Evolutionary conservation across 805 yeast species (phyloP), one percentile per base, ranked within the genome.

Genomic region (Sungouiozyma intestinalis): DNA sequence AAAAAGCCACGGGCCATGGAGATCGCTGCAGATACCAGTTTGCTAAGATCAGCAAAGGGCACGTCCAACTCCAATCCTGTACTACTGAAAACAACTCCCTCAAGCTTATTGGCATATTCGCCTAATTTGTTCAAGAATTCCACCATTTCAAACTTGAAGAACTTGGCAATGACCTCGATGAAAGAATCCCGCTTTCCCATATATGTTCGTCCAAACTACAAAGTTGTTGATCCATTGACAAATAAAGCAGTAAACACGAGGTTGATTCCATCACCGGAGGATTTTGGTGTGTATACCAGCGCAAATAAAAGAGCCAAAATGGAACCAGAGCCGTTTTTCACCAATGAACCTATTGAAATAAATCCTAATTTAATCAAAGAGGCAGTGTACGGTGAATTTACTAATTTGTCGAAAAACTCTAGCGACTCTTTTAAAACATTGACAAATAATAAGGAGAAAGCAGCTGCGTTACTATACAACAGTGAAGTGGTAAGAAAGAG

Each of bases 201-300:
- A 1, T 34, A 49, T 36, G 54, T 60, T 40, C 41, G 41, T 8
- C 48, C 60, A 6, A 53, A 54, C 35, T 24, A 24, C 29, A 24
- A 24, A 11, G 9, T 24, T 11, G 11, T 24, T 24, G 29, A 24
- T 11, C 29, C 29, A 24, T 24, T 24, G 29, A 24, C 29, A 6
- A 24, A 24, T 11, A 24, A 24, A 24, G 29, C 6, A 11, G 29
- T 24, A 6, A 24, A 24, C 11, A 24, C 29, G 11, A 24, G 29
- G 29, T 24, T 7, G 9, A 24, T 24, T 34, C 29, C 29, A 7
- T 6, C 29, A 24, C 9, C 11, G 11, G 29, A 24, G 11, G 29
- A 24, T 13, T 43, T 82, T 8, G 97, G 87, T 6, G 73, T 84
- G 11, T 65, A 88, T 38, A 69, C 80, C 2, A 66, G 74, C 7